These are phyloP conservation scores for Amanita pseudoporphyria DNA, from an alignment of 768 basidiomycete species.

Conservation along the genomic window DNA sequence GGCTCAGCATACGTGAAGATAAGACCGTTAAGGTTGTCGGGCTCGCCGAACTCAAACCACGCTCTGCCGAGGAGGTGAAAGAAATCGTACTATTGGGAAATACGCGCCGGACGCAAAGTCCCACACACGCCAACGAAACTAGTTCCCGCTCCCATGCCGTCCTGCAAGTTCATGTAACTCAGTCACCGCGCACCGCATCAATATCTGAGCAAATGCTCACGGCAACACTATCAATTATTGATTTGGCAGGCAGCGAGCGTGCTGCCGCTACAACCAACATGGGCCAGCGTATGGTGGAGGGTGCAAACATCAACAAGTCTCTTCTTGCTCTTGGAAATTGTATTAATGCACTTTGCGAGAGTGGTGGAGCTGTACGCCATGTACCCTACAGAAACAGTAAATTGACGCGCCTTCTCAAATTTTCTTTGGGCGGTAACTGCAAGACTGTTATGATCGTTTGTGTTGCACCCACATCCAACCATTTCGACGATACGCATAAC, in stretches of 20 bases:
- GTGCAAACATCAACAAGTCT: constrained; percentile 98
- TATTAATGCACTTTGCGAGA: constrained; percentile 97
- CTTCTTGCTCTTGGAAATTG: constrained; percentile 95
- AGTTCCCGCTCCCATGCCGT: constrained; percentile 98
- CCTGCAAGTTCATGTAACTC: constrained; percentile 88
- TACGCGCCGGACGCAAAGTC: constrained; percentile 79
- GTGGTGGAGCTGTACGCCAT: constrained; percentile 79
- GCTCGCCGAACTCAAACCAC: constrained; percentile 73
- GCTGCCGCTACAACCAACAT: constrained; percentile 95
- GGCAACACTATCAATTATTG: constrained; percentile 94
- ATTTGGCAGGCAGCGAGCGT: constrained; percentile 94
- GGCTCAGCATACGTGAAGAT: constrained; percentile 90
- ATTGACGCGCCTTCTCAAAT: constrained; percentile 93
- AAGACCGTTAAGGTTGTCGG: constrained; percentile 86
- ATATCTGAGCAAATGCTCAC: constrained; percentile 75
- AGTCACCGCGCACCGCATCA: constrained; percentile 78
- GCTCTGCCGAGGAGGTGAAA: constrained; percentile 87
- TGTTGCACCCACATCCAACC: constrained; percentile 86
- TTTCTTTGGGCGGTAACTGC: constrained; percentile 97
- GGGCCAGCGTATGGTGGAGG: constrained; percentile 97
- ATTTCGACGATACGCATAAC: constrained; percentile 99
- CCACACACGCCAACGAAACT: constrained; percentile 93
- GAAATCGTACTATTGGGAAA: constrained; percentile 88
- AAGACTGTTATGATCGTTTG: constrained; percentile 99
- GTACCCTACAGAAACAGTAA: constrained; percentile 98